Percentiles rank a stretch among this genome's conserved stretches.
These are phyloP conservation scores for Penicillium alfredii DNA, from an alignment of 495 filamentous ascomycete genomes.

Conservation along the genomic window DNA sequence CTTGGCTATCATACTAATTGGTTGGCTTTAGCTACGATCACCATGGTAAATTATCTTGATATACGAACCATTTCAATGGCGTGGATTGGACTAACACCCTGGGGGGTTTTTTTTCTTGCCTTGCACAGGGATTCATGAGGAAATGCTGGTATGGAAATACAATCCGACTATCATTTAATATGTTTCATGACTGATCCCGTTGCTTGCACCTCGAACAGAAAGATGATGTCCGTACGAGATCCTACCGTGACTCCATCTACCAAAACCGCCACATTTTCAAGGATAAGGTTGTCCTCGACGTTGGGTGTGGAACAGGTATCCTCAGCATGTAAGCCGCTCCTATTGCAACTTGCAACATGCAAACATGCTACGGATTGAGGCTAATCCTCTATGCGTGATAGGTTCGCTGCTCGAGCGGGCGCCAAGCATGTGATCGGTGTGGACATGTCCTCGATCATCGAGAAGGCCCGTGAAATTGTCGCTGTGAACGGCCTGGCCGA, in stretches of 20 bases:
- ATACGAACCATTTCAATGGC: background rate
- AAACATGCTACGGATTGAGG: constrained; percentile 1
- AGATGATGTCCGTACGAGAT: constrained; percentile 94
- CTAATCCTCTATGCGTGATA: constrained; percentile 28
- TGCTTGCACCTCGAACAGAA: too few relatives aligned
- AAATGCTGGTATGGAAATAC: constrained; percentile 69
- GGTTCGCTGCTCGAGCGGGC: constrained; percentile 94
- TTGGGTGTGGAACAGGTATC: constrained; percentile 91
- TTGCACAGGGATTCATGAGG: constrained; percentile 84
- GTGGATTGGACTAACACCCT: constrained; percentile 11
- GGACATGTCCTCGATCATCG: constrained; percentile 94
- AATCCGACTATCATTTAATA: too few relatives aligned
- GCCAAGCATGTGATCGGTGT: constrained; percentile 94
- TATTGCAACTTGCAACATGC: background rate
- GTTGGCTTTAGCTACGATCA: constrained; percentile 86
- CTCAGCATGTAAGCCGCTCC: constrained; percentile 74
- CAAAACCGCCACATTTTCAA: constrained; percentile 95
- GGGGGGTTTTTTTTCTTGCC: constrained; percentile 9
- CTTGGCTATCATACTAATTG: too few relatives aligned
- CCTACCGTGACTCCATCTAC: constrained; percentile 94
- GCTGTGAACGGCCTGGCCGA: constrained; percentile 74
- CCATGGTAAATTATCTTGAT: constrained; percentile 58
- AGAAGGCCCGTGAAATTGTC: constrained; percentile 89
- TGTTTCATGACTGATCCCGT: too few relatives aligned
- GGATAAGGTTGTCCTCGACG: constrained; percentile 95